Evolutionary conservation across 345 rosid genomes (phyloP), one percentile per base, ranked within the genome.

Genomic region (Lepidium sativum): DNA sequence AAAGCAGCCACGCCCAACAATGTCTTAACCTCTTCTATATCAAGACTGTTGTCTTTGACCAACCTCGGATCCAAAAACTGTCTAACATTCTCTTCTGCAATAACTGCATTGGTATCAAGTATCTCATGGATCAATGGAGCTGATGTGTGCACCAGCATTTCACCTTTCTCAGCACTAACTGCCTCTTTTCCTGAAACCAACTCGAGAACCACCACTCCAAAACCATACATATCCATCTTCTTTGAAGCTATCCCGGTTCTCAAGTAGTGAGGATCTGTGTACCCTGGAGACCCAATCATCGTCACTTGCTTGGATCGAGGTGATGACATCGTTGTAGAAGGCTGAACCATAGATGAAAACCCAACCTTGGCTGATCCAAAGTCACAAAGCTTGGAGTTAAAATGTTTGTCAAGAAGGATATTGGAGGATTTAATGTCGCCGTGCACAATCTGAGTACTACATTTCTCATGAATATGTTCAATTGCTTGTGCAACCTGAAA

Each of bases 231-330:
- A 34, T 88, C 96, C 71, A 84, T 92, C 79, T 86, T 92, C 76
- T 87, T 86, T 0, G 96, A 86, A 5, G 91, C 84, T 8, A 88
- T 73, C 15, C 98, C 98, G 0, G 95, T 88, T 63, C 82, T 81
- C 31, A 91, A 75, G 78, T 86, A 91, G 39, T 83, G 95, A 13
- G 98, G 98, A 48, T 91, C 98, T 0, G 92, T 86, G 68, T 91
- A 91, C 12, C 96, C 98, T 1, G 90, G 96, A 49, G 98, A 91
- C 0, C 98, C 98, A 34, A 86, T 68, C 88, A 88, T 77, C 84
- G 77, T 75, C 63, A 85, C 71, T 67, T 80, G 86, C 74, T 82
- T 84, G 4, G 53, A 48, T 43, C 45, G 47, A 33, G 75, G 69
- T 13, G 76, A 51, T 1, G 74, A 56, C 58, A 48, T 29, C 0